Evolutionary conservation across 1,284 basidiomycete species (phyloP), one percentile per base, ranked within the genome.

Genomic region (Sanghuangporus baumii): DNA sequence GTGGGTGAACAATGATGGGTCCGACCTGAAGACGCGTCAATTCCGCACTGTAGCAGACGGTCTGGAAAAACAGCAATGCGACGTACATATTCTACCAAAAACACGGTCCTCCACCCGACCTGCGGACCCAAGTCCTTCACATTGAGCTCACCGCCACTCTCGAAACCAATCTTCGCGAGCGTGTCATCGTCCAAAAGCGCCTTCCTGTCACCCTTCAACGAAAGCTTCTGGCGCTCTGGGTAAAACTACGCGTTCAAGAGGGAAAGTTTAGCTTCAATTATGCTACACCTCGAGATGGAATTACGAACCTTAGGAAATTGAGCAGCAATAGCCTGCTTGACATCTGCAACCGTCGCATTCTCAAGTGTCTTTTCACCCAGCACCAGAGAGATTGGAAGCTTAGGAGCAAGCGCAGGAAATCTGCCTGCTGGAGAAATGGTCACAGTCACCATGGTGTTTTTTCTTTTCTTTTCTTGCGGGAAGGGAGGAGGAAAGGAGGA

Each of bases 51-150:
- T 14, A 2, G n/a, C 43, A 7, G 38, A 36, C 18, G 57, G 63
- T 56, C 18, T 38, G 46, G 58, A 34, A 9, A 9, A 18, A 43
- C 51, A 43, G 6, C 62, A 18, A 3, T 31, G 26, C 16, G 31
- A 82, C 90, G 70, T 74, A 94, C 94, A 69, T 96, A 97, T 94
- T 97, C 94, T 61, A 91, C 79, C 55, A 96, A 72, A 73, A 92
- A 97, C 20, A 96, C 91, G 0, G 87, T 89, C 69, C 81, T 83
- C 91, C 94, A 97, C 64, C 85, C 83, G 57, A 96, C 79, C 74
- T 98, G 96, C 16, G 87, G 83, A 0, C 95, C 95, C 43, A 97
- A 77, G 75, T 98, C 95, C 75, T 96, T 96, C 67, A 95, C 79
- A 31, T 84, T 73, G 55, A 95, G 72, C 59, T 87, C 85, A 16